Percentiles rank a stretch among this genome's conserved stretches.
These are phyloP conservation scores for Golubevia sp. DNA, from an alignment of 1,284 basidiomycete genomes.

Conservation along the genomic window DNA sequence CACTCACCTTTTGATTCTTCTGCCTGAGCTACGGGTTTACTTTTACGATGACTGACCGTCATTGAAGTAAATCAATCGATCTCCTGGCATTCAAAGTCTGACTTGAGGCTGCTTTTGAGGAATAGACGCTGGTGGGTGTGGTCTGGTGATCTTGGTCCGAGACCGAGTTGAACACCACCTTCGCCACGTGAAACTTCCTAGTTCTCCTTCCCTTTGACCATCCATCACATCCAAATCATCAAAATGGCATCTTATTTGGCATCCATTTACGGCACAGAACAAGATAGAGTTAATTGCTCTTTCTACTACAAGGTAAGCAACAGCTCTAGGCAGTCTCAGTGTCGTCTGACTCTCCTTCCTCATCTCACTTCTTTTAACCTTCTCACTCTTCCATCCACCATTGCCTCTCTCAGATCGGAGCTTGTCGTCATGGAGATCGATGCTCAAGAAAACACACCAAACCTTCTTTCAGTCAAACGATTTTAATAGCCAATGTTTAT, in stretches of 20 bases:
- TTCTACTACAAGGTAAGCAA: slow-evolving; percentile 89
- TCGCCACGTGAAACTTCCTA: background rate
- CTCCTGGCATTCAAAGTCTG: too few relatives aligned
- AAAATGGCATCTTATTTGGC: slow-evolving; percentile 14
- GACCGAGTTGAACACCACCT: background rate
- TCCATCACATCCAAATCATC: background rate
- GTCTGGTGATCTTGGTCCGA: background rate
- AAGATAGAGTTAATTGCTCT: slow-evolving; percentile 90
- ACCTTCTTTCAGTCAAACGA: slow-evolving; percentile 95
- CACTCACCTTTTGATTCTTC: slow-evolving; percentile 35
- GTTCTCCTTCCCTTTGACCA: background rate
- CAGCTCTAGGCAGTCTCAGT: background rate
- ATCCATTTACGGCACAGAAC: slow-evolving; percentile 67
- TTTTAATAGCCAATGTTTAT: slow-evolving; percentile 97
- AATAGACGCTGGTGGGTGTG: too few relatives aligned
- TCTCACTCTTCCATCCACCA: slow-evolving; percentile 7
- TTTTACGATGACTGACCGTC: slow-evolving; percentile 60
- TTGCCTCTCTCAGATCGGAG: slow-evolving; percentile 73
- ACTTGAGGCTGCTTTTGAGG: too few relatives aligned
- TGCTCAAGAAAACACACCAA: slow-evolving; percentile 97
- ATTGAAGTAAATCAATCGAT: slow-evolving; percentile 15
- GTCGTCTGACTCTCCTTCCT: slow-evolving; percentile 8
- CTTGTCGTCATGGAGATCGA: slow-evolving; percentile 92
- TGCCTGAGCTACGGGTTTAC: slow-evolving; percentile 43
- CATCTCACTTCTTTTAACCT: slow-evolving; percentile 10